These are phyloP conservation scores for Mycocentrospora acerina DNA, from an alignment of 2,329 filamentous ascomycete species.

Conservation along the genomic window DNA sequence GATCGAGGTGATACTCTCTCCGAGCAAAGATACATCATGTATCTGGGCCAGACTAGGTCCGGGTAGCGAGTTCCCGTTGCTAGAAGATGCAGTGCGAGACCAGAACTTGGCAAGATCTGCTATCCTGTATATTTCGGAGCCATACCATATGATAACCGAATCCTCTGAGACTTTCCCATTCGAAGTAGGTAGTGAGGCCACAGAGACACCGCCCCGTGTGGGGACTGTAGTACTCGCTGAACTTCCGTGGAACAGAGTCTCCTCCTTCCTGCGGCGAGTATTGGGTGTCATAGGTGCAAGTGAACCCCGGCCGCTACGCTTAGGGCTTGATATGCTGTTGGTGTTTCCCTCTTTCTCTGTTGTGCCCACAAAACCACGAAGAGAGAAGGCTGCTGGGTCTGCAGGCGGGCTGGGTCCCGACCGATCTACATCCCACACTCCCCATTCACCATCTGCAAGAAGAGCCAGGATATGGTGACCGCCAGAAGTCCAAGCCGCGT, in stretches of 20 bases:
- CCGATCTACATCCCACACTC: constrained; percentile 51
- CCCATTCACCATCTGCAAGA: constrained; percentile 55
- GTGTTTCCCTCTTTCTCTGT: constrained; percentile 23
- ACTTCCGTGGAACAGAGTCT: constrained; percentile 48
- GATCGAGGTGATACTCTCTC: constrained; percentile 47
- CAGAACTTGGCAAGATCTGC: constrained; percentile 49
- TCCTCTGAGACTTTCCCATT: constrained; percentile 44
- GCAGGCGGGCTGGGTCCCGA: constrained; percentile 33
- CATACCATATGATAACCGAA: constrained; percentile 51
- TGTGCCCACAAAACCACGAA: constrained; percentile 40
- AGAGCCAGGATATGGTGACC: constrained; percentile 51
- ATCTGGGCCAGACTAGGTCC: constrained; percentile 45
- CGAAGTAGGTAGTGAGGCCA: constrained; percentile 34
- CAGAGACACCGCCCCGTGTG: constrained; percentile 47
- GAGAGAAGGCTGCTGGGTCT: constrained; percentile 35
- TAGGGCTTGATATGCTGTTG: constrained; percentile 30
- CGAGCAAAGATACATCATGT: constrained; percentile 44
- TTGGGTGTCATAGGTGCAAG: constrained; percentile 56
- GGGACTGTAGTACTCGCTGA: constrained; percentile 31
- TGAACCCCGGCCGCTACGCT: constrained; percentile 36
- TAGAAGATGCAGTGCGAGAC: constrained; percentile 42
- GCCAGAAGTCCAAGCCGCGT: constrained; percentile 50
- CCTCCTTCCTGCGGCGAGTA: constrained; percentile 49
- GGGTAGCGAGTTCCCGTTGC: constrained; percentile 40
- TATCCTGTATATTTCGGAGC: constrained; percentile 47